Conservation (phyloP, 2,329 filamentous ascomycete genomes). For the Xylaria sp. region DNA sequence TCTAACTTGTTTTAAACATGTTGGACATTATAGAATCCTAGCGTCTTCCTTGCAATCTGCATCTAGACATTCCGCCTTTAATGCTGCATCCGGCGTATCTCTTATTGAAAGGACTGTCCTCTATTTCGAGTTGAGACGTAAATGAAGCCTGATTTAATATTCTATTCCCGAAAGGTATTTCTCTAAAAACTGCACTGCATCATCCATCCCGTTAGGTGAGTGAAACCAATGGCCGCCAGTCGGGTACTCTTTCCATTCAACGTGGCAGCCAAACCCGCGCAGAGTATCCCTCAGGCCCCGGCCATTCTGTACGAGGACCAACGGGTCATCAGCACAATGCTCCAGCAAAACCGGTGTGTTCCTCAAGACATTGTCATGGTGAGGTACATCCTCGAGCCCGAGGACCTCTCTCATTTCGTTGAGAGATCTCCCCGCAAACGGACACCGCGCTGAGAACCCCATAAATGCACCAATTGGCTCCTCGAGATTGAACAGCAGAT, state of each 20-base stretch:
- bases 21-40: too few relatives aligned
- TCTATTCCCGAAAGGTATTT: conserved; percentile 5
- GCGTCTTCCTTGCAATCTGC: too few relatives aligned
- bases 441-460: conserved; percentile 44
- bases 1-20: too few relatives aligned
- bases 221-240: conserved; percentile 59
- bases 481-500: conserved; percentile 41
- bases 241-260: conserved; percentile 56
- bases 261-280: conserved; percentile 51
- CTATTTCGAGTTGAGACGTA: too few relatives aligned
- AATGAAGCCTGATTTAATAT: too few relatives aligned
- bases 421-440: conserved; percentile 41
- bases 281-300: conserved; percentile 52
- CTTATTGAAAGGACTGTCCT: too few relatives aligned
- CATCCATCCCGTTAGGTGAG: conserved; percentile 56
- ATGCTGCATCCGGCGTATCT: too few relatives aligned
- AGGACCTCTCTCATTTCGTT: conserved; percentile 47
- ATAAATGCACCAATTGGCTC: conserved; percentile 42
- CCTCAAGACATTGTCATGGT: conserved; percentile 46
- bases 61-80: too few relatives aligned
- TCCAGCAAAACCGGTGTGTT: conserved; percentile 59
- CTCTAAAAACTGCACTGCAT: conserved; percentile 52
- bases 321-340: conserved; percentile 57
- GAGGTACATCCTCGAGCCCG: conserved; percentile 42
- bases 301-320: conserved; percentile 54